These are phyloP conservation scores for Rossbeevera mucosa DNA, from an alignment of 768 basidiomycete species.

Conservation along the genomic window DNA sequence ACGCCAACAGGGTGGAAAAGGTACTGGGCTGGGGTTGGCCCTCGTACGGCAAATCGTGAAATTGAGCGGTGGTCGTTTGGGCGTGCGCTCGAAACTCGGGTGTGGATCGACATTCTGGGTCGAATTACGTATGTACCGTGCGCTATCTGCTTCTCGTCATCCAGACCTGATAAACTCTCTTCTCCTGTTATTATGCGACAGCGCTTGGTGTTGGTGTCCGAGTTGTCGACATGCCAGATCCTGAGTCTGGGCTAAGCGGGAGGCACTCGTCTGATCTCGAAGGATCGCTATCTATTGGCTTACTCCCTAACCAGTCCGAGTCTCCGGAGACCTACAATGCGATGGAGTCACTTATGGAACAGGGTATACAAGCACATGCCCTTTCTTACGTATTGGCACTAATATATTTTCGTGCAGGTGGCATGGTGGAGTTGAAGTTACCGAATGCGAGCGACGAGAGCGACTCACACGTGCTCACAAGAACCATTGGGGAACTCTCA, in stretches of 20 bases:
- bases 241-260: conserved; percentile 19
- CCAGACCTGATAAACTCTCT: conserved; percentile 7
- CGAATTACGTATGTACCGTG: conserved; percentile 50
- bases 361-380: conserved; percentile 35
- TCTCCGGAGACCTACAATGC: conserved; percentile 37
- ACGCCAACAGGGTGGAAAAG: conserved; percentile 67
- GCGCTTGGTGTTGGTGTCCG: conserved; percentile 69
- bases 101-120: conserved; percentile 89
- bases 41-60: conserved; percentile 77
- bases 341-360: conserved; percentile 65
- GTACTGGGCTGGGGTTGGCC: conserved; percentile 71
- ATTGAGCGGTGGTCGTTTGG: conserved; percentile 66
- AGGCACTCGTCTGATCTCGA: conserved; percentile 20
- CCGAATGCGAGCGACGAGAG: conserved; percentile 33
- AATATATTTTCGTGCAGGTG: conserved; percentile 34
- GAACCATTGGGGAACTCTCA: conserved; percentile 41
- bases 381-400: background rate
- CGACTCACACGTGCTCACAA: conserved; percentile 34
- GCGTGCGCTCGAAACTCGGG: conserved; percentile 57
- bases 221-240: conserved; percentile 32
- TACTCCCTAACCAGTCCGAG: conserved; percentile 17
- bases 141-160: conserved; percentile 10
- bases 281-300: conserved; percentile 25
- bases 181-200: conserved; percentile 13
- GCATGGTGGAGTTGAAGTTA: conserved; percentile 53